Conservation (phyloP, 805 yeast species). For the Yamadazyma tumulicola region DNA sequence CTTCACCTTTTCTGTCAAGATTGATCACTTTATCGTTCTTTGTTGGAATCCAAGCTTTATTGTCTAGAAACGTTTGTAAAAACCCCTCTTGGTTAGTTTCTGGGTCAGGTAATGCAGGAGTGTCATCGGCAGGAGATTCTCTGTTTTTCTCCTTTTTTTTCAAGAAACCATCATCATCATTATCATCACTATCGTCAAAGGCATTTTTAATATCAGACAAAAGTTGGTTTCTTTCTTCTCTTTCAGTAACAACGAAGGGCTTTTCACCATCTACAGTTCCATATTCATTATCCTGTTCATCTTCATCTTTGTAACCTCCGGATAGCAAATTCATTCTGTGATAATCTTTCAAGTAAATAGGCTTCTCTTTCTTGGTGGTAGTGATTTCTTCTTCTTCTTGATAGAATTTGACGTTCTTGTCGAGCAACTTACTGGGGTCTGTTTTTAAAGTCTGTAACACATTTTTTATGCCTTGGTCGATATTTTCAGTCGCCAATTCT, state of each 20-base stretch:
- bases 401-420: slow-evolving; percentile 71
- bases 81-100: slow-evolving; percentile 60
- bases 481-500: slow-evolving; percentile 79
- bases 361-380: slow-evolving; percentile 39
- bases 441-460: slow-evolving; percentile 68
- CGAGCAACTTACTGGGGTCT: slow-evolving; percentile 63
- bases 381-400: slow-evolving; percentile 45
- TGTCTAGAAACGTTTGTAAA: slow-evolving; percentile 64
- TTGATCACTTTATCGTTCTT: slow-evolving; percentile 56
- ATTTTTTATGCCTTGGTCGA: slow-evolving; percentile 72
- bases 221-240: slow-evolving; percentile 70
- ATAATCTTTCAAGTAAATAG: slow-evolving; percentile 87
- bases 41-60: slow-evolving; percentile 88
- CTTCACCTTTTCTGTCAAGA: slow-evolving; percentile 47
- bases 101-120: slow-evolving; percentile 54
- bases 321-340: slow-evolving; percentile 80
- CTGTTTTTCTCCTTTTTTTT: slow-evolving; percentile 48
- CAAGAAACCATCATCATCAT: slow-evolving; percentile 47
- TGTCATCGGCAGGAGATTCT: slow-evolving; percentile 14
- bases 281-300: slow-evolving; percentile 45
- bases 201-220: slow-evolving; percentile 74
- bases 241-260: slow-evolving; percentile 72
- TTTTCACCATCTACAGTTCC: slow-evolving; percentile 51
- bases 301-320: slow-evolving; percentile 55
- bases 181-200: slow-evolving; percentile 44